These are phyloP conservation scores for Thraustotheca clavata DNA, from an alignment of 352 stramenopile genomes.

Conservation along the genomic window DNA sequence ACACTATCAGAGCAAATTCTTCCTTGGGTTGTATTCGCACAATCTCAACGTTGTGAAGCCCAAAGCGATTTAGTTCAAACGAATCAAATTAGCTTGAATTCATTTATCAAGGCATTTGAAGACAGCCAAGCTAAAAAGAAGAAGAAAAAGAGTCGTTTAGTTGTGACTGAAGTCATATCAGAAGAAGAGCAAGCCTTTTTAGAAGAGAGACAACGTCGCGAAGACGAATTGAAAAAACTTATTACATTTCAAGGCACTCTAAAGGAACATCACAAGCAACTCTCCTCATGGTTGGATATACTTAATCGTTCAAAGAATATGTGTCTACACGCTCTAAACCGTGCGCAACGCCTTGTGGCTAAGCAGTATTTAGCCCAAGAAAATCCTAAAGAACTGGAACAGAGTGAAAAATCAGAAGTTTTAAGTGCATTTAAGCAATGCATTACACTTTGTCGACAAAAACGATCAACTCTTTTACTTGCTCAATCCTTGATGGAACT, in stretches of 20 bases:
- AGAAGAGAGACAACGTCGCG: conserved; percentile 16
- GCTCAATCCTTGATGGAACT: conserved; percentile 57
- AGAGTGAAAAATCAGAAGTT: conserved; percentile 24
- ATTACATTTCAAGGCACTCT: conserved; percentile 16
- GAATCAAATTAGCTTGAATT: conserved; percentile 26
- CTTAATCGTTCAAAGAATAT: conserved; percentile 44
- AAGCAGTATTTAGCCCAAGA: conserved; percentile 28
- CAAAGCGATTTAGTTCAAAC: conserved; percentile 29
- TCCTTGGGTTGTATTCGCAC: conserved; percentile 46
- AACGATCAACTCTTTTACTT: conserved; percentile 45
- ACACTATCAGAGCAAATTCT: conserved; percentile 53
- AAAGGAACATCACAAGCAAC: neutral
- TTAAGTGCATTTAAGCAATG: conserved; percentile 38
- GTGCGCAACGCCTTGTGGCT: conserved; percentile 37
- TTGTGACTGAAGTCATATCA: conserved; percentile 56
- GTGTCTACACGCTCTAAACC: conserved; percentile 43
- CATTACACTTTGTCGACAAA: conserved; percentile 49
- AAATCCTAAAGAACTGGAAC: neutral
- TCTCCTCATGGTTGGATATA: conserved; percentile 9
- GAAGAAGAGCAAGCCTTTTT: conserved; percentile 56
- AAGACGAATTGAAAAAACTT: conserved; percentile 22
- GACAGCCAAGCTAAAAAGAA: conserved; percentile 68
- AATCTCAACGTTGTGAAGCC: conserved; percentile 42
- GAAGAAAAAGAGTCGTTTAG: conserved; percentile 73
- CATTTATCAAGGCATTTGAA: conserved; percentile 39